phyloP scores from a whole-genome alignment of 331 rosid species.

The Telfairia occidentalis region DNA sequence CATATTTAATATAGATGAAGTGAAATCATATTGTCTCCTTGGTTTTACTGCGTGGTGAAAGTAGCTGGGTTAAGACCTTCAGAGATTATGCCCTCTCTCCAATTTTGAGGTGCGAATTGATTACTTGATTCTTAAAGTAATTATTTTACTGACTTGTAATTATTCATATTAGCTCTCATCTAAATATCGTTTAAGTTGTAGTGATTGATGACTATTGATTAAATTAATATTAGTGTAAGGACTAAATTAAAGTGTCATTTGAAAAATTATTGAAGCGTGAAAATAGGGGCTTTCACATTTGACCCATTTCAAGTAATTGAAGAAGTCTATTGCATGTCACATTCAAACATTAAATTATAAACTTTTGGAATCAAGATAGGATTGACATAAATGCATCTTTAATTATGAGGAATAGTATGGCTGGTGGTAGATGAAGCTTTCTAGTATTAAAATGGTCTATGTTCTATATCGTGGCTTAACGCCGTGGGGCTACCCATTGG shows the following conservation, averaged over 20 bases:
- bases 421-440: neutral
- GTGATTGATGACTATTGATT: neutral
- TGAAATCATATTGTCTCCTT: neutral
- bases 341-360: neutral
- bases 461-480: too few relatives aligned
- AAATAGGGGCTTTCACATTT: neutral
- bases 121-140: neutral
- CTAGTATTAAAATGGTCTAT: neutral
- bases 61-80: neutral
- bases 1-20: neutral
- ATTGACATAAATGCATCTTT: conserved; percentile 1
- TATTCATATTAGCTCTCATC: neutral
- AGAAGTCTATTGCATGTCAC: neutral
- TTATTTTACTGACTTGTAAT: neutral
- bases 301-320: neutral
- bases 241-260: neutral
- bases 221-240: neutral
- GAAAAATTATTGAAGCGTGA: neutral
- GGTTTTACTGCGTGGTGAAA: neutral
- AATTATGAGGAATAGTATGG: neutral
- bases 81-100: conserved; percentile 1
- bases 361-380: neutral
- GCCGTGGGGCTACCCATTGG: too few relatives aligned
- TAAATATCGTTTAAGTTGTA: too few relatives aligned
- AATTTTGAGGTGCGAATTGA: conserved; percentile 8